A percentile compares a stretch with the other conserved stretches of the same genome.
Conservation (phyloP, 1,284 basidiomycete species). For the Tausonia pullulans region DNA sequence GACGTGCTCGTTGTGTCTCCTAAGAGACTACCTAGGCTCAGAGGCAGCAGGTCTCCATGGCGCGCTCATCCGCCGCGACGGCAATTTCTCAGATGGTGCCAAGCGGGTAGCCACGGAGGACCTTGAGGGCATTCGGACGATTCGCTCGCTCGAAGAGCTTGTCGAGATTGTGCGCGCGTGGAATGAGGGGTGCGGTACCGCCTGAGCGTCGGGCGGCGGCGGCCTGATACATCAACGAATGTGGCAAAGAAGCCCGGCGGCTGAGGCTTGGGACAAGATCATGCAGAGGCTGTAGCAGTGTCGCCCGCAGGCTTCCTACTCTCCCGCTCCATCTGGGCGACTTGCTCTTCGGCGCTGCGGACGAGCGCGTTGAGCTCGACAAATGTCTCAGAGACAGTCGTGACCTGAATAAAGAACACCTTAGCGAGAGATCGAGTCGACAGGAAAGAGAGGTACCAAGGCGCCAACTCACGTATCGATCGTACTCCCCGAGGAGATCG, state of each 20-base stretch:
- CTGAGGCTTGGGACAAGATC: no score
- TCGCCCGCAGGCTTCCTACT: not conserved
- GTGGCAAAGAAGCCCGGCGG: no score
- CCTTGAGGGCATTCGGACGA: constrained; percentile 23
- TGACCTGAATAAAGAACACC: not conserved
- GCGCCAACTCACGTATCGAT: not conserved
- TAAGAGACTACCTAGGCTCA: constrained; percentile 32
- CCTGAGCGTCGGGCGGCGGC: not conserved
- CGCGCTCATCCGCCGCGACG: constrained; percentile 28
- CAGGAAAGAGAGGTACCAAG: no score
- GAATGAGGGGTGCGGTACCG: constrained; percentile 4
- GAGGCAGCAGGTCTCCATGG: constrained; percentile 27
- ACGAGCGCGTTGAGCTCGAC: constrained; percentile 3
- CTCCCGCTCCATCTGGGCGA: not conserved
- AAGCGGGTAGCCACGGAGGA: constrained; percentile 24
- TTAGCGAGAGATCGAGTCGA: no score
- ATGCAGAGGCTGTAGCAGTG: no score
- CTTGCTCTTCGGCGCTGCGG: not conserved
- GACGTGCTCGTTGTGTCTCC: not conserved
- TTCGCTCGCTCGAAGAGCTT: constrained; percentile 24
- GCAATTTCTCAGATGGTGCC: constrained; percentile 34
- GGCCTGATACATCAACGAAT: no score
- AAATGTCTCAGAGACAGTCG: constrained; percentile 2
- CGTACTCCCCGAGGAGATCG: not conserved
- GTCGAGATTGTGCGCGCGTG: constrained; percentile 22